These are phyloP conservation scores for Wickerhamomyces chaumierensis DNA, from an alignment of 805 yeast genomes.

Conservation along the genomic window DNA sequence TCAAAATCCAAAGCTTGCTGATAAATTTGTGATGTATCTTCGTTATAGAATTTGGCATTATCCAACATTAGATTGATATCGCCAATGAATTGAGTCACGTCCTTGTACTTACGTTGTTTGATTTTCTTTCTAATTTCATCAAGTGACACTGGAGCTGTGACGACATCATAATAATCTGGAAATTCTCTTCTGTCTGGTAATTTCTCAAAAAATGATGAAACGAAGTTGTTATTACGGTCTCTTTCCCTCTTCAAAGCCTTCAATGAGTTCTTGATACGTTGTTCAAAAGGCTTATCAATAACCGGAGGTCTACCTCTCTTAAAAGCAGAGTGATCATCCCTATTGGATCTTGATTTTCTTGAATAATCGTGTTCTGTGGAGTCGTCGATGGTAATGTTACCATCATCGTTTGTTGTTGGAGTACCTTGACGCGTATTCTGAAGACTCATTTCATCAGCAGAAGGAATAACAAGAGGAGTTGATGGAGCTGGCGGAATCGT, in stretches of 20 bases:
- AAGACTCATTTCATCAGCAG: not conserved
- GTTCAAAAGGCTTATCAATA: slow-evolving; percentile 84
- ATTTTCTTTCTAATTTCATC: slow-evolving; percentile 72
- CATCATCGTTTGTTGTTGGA: slow-evolving; percentile 7
- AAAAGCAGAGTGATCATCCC: slow-evolving; percentile 6
- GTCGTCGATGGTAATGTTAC: not conserved
- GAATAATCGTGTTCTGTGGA: slow-evolving; percentile 6
- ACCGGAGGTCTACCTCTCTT: slow-evolving; percentile 88
- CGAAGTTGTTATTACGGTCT: slow-evolving; percentile 35
- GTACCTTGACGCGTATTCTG: slow-evolving; percentile 3
- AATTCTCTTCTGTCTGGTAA: slow-evolving; percentile 53
- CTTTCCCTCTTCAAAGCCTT: slow-evolving; percentile 69
- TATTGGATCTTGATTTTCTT: slow-evolving; percentile 4
- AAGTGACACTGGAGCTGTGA: slow-evolving; percentile 52
- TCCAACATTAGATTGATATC: slow-evolving; percentile 69
- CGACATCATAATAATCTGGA: slow-evolving; percentile 34
- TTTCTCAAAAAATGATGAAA: slow-evolving; percentile 65
- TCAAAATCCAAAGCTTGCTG: slow-evolving; percentile 58
- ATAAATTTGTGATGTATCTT: slow-evolving; percentile 44
- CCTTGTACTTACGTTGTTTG: slow-evolving; percentile 71
- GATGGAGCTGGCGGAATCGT: slow-evolving; percentile 3
- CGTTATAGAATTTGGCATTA: slow-evolving; percentile 59
- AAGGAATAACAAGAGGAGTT: not conserved
- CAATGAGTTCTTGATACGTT: slow-evolving; percentile 78
- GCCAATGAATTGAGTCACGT: slow-evolving; percentile 62